These are phyloP conservation scores for Syzygium oleosum DNA, from an alignment of 345 rosid genomes.

Conservation along the genomic window DNA sequence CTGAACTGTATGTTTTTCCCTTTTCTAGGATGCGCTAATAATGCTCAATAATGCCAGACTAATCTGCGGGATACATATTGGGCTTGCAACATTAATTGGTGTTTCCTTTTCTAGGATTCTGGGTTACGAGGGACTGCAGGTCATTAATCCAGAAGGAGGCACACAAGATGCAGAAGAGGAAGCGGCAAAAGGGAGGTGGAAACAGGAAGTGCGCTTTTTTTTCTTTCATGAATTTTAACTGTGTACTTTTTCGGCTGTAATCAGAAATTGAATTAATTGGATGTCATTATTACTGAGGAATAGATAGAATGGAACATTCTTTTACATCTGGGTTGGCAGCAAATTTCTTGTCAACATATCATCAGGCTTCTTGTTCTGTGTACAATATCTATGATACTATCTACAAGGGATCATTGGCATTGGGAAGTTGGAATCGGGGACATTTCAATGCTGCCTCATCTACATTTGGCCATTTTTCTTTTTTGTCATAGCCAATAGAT, in stretches of 20 bases:
- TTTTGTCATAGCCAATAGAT: neutral
- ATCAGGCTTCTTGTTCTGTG: neutral
- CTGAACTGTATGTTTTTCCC: neutral
- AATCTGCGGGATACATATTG: neutral
- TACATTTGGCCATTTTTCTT: neutral
- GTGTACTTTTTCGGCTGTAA: neutral
- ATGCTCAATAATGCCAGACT: neutral
- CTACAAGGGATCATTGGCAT: neutral
- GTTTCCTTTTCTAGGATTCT: slow-evolving; percentile 21
- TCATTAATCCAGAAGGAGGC: slow-evolving; percentile 90
- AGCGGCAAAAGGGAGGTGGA: slow-evolving; percentile 92
- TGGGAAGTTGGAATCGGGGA: neutral
- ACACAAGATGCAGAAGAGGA: slow-evolving; percentile 86
- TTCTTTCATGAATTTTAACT: neutral
- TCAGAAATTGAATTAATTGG: neutral
- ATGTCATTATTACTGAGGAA: neutral
- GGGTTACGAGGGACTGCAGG: slow-evolving; percentile 78
- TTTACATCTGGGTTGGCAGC: neutral
- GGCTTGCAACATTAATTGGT: slow-evolving; percentile 40
- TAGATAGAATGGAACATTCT: neutral
- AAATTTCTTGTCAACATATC: neutral
- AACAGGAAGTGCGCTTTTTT: slow-evolving; percentile 45
- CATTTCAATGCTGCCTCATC: neutral
- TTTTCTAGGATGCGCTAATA: neutral
- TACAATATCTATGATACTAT: neutral